phyloP scores from a whole-genome alignment of 192 early-diverging fungal species.

The Coemansia sp. region DNA sequence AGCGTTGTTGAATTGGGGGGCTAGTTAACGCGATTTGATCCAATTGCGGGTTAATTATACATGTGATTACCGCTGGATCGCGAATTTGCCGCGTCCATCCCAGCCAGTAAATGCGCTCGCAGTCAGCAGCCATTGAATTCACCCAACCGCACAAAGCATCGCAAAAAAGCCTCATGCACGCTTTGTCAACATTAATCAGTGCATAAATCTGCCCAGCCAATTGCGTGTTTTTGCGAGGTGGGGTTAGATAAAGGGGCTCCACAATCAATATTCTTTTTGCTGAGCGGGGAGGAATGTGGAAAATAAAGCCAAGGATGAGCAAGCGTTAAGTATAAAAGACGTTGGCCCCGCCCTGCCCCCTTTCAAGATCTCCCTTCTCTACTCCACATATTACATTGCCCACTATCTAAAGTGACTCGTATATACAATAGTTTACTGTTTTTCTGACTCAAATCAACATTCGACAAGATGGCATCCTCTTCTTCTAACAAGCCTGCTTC shows the following conservation, averaged over 20 bases:
- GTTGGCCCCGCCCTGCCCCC: too few species aligned
- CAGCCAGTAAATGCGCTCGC: neutral
- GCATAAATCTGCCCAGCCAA: neutral
- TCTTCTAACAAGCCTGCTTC: neutral
- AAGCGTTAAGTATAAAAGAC: neutral
- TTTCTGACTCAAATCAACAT: neutral
- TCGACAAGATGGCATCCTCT: conserved; percentile 11
- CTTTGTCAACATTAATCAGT: neutral
- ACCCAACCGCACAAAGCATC: neutral
- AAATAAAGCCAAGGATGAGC: neutral
- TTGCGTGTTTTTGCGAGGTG: neutral
- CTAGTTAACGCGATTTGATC: neutral
- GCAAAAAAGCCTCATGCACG: neutral
- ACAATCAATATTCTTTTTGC: neutral
- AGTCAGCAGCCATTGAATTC: neutral
- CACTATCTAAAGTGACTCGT: neutral
- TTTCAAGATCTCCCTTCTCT: neutral
- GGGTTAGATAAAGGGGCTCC: neutral
- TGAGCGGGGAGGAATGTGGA: neutral
- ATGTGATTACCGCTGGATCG: neutral
- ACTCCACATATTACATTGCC: neutral
- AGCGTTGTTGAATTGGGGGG: neutral
- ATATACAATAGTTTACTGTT: neutral
- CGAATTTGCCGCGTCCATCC: neutral
- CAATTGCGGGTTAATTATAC: neutral